Base-by-base conservation (phyloP, 1,139 yeast species). In the Blastobotrys apis region DNA sequence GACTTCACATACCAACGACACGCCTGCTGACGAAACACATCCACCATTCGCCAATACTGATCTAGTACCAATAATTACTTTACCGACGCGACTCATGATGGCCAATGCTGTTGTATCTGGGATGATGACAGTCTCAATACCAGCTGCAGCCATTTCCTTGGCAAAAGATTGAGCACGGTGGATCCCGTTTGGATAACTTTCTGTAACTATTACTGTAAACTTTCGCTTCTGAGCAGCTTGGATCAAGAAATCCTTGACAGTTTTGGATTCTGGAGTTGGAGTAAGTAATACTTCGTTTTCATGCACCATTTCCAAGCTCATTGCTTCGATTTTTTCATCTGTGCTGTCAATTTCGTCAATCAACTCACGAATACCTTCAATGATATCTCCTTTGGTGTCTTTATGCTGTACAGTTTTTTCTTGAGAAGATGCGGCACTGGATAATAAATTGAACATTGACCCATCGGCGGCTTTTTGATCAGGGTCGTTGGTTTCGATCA, bases 31-130 rank as follows among this genome's bases (percentile, higher is more conserved):
- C 2, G 95, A 80, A 47, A 88, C 77, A 53, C 96, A 83, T 8
- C 98, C 97, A 47, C 99, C 99, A 61, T 94, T 92, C 45, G 95
- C 95, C 63, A 87, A 84, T 6, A 94, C 97, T 0, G 95, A 80
- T 53, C 86, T 78, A 1, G 97, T 82, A 19, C 97, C 97, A 50
- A 94, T 78, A 50, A 92, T 79, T 22, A 94, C 98, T 64, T 94
- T 94, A 39, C 97, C 97, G 2, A 94, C 98, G 52, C 97, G 73
- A 39, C 97, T 84, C 98, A 94, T 94, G 40, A 94, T 85, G 0
- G 98, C 97, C 65, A 84, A 87, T 0, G 84, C 88, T 22, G 95
- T 84, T 3, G 94, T 77, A 61, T 94, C 99, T 0, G 98, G 97
- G 39, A 94, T 85, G 44, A 94, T 76, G 2, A 88, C 84, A 1